phyloP scores from a whole-genome alignment of 805 yeast species.

The Candida ficus region DNA sequence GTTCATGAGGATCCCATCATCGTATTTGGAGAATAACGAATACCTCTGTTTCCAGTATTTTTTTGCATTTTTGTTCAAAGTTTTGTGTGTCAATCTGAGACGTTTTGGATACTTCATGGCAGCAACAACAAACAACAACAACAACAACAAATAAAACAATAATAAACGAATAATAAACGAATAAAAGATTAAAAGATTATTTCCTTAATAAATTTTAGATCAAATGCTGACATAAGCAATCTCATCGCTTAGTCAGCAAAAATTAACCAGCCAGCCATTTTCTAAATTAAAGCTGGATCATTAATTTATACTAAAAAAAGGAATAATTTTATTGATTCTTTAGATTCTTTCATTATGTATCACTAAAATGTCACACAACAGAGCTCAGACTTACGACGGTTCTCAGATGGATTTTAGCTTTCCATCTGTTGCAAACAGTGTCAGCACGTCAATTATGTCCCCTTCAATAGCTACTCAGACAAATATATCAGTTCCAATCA shows the following conservation, averaged over 20 bases:
- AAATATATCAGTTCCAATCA: neutral
- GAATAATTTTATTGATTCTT: neutral
- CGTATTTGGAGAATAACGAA: slow-evolving; percentile 54
- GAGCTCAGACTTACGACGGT: slow-evolving; percentile 34
- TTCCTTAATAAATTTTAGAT: no score
- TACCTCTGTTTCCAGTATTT: slow-evolving; percentile 57
- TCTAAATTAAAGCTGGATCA: neutral
- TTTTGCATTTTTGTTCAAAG: slow-evolving; percentile 16
- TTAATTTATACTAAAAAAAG: neutral
- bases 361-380: slow-evolving; percentile 24
- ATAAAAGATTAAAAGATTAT: no score
- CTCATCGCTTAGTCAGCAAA: neutral
- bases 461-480: slow-evolving; percentile 2
- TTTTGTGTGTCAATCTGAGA: neutral
- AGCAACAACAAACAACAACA: no score
- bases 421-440: slow-evolving; percentile 18
- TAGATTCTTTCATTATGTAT: neutral
- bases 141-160: no score
- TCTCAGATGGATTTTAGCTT: slow-evolving; percentile 35
- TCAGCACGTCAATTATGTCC: neutral
- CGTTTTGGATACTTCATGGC: no score
- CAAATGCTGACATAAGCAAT: no score
- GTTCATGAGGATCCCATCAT: slow-evolving; percentile 64
- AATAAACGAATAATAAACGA: no score
- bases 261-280: neutral